Conservation (phyloP, 768 basidiomycete genomes). For the Hemileccinum rubropunctum region DNA sequence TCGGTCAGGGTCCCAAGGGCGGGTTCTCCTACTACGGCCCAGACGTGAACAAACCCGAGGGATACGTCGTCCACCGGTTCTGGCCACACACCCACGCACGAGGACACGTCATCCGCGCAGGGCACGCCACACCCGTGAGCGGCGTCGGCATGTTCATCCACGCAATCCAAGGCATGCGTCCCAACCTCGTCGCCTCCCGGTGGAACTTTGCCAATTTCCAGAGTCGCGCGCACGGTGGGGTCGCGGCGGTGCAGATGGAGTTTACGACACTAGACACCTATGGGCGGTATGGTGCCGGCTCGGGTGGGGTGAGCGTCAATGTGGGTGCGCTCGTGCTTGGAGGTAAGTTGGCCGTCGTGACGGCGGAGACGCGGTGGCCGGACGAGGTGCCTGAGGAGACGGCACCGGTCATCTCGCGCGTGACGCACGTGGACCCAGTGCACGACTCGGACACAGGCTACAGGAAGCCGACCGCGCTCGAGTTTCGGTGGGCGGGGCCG, state of each 20-base stretch:
- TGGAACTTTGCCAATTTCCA: slow-evolving; percentile 98
- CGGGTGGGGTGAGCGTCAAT: slow-evolving; percentile 82
- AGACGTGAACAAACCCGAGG: slow-evolving; percentile 66
- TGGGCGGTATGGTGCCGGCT: slow-evolving; percentile 76
- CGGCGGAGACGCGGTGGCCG: slow-evolving; percentile 77
- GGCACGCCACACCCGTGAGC: slow-evolving; percentile 51
- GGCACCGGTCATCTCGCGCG: slow-evolving; percentile 58
- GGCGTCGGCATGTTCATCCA: slow-evolving; percentile 88
- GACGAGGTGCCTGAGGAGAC: slow-evolving; percentile 51
- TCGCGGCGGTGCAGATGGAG: slow-evolving; percentile 93
- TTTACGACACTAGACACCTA: slow-evolving; percentile 80
- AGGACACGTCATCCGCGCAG: slow-evolving; percentile 68
- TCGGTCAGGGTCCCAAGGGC: slow-evolving; percentile 84
- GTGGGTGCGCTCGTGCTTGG: slow-evolving; percentile 82
- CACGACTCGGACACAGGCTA: slow-evolving; percentile 84
- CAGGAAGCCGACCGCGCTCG: slow-evolving; percentile 61
- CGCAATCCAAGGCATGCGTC: slow-evolving; percentile 98
- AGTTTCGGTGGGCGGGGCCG: slow-evolving; percentile 77
- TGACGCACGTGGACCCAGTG: slow-evolving; percentile 56
- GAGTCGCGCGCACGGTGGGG: slow-evolving; percentile 65
- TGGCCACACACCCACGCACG: slow-evolving; percentile 68
- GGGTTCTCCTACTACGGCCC: slow-evolving; percentile 88
- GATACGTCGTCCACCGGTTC: slow-evolving; percentile 88
- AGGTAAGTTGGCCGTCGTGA: slow-evolving; percentile 72
- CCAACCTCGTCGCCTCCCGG: slow-evolving; percentile 84